phyloP scores from a whole-genome alignment of 176 grass and related monocot genomes.

The Phoenix roebelenii region DNA sequence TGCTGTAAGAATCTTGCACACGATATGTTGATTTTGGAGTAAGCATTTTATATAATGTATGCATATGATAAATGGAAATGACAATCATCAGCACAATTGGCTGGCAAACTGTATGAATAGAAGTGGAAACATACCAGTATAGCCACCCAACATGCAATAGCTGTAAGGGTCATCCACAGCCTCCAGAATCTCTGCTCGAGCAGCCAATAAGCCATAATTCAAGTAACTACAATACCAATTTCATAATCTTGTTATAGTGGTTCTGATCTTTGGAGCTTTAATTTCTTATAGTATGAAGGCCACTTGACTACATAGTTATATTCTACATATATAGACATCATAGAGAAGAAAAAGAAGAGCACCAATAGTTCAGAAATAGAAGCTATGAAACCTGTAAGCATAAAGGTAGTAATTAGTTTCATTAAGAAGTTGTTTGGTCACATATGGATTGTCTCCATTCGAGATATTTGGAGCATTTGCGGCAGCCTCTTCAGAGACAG shows the following conservation, averaged over 20 bases:
- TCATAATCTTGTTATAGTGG: no score
- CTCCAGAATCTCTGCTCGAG: conserved; percentile 35
- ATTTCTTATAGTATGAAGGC: no score
- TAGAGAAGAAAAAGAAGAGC: background rate
- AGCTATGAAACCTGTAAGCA: conserved; percentile 29
- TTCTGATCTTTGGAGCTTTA: no score
- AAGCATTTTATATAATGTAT: no score
- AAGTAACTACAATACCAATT: conserved; percentile 30
- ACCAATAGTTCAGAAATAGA: background rate
- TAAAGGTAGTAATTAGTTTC: conserved; percentile 38
- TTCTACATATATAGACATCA: no score
- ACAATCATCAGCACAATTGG: no score
- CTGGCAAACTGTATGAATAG: no score
- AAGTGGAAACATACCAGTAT: conserved; percentile 23
- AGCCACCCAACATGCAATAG: conserved; percentile 39
- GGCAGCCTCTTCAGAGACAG: conserved; percentile 23
- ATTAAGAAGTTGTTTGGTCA: conserved; percentile 30
- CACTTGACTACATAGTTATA: no score
- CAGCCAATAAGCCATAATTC: conserved; percentile 31
- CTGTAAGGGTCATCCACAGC: conserved; percentile 21
- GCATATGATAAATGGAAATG: no score
- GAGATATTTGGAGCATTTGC: conserved; percentile 26
- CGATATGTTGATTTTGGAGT: no score
- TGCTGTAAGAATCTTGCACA: no score
- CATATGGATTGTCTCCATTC: conserved; percentile 13